Conservation (phyloP, 1,139 yeast genomes). For the Blastobotrys petasosporus region DNA sequence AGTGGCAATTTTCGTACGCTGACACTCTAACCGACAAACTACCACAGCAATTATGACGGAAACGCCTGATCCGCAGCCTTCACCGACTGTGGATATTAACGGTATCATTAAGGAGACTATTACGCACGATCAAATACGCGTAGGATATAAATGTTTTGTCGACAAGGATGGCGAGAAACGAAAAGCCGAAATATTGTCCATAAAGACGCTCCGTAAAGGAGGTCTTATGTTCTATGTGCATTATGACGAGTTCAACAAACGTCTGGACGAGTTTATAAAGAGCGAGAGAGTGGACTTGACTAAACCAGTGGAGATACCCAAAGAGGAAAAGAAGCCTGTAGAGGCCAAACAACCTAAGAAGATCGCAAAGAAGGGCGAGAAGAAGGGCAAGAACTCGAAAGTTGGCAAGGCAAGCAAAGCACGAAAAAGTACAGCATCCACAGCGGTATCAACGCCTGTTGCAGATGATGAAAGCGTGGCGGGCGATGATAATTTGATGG, state of each 20-base stretch:
- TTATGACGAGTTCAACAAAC: conserved; percentile 87
- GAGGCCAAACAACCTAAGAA: conserved; percentile 31
- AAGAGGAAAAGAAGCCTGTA: conserved; percentile 36
- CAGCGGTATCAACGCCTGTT: conserved; percentile 21
- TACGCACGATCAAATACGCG: conserved; percentile 24
- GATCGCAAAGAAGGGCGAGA: conserved; percentile 40
- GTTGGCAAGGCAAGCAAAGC: conserved; percentile 27
- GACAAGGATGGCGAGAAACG: conserved; percentile 74
- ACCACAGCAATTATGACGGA: conserved; percentile 1
- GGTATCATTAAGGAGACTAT: conserved; percentile 13
- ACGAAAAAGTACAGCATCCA: conserved; percentile 8
- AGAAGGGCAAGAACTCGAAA: conserved; percentile 42
- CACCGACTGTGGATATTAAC: conserved; percentile 12
- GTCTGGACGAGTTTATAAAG: conserved; percentile 90
- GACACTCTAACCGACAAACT: no score
- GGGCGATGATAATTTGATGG: conserved; percentile 48
- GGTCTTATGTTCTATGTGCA: conserved; percentile 84
- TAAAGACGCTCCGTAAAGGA: conserved; percentile 62
- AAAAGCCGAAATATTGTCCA: conserved; percentile 78
- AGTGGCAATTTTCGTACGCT: not conserved
- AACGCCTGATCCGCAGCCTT: conserved; percentile 9
- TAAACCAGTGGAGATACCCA: conserved; percentile 66
- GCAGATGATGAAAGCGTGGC: conserved; percentile 13
- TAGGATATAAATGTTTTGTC: conserved; percentile 76
- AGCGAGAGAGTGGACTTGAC: conserved; percentile 63